Base-by-base conservation (phyloP, 768 basidiomycete species). In the Termitomyces sp. region DNA sequence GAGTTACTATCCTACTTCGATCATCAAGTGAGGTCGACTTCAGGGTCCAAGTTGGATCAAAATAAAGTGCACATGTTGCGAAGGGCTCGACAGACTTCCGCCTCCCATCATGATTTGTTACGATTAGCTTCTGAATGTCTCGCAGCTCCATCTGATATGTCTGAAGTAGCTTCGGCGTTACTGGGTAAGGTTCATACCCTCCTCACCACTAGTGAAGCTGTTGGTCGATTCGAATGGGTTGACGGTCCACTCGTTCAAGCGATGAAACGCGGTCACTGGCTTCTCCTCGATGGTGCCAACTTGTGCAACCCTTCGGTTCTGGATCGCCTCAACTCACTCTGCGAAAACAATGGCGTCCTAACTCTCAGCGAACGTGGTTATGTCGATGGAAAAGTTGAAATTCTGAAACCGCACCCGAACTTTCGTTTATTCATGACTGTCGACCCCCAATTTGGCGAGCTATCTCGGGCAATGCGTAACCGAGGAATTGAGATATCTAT, bases 391-490 rank as follows among this genome's bases (percentile, higher is more conserved):
- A 73, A 78, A 23, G 84, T 94, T 2, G 85, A 93, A 65, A 71
- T 86, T 54, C 74, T 98, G 62, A 77, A 72, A 44, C 95, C 97
- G 2, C 95, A 98, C 69, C 85, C 89, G 2, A 79, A 88, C 64
- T 99, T 99, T 75, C 83, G 95, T 30, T 77, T 99, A 5, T 89
- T 98, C 74, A 96, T 99, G 94, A 84, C 87, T 2, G 86, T 95
- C 54, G 93, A 99, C 68, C 91, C 93, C 32, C 87, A 88, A 61
- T 82, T 88, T 61, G 97, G 97, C 48, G 97, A 99, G 72, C 77
- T 98, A 12, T 98, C 97, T 1, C 82, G 97, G 40, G 97, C 97
- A 2, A 99, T 99, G 97, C 89, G 97, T 28, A 99, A 99, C 73
- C 86, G 97, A 58, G 96, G 96, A 18, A 77, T 97, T 38, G 97